Evolutionary conservation across 306 rosid genomes (phyloP).

Genomic region (Adenanthera pavonina): DNA sequence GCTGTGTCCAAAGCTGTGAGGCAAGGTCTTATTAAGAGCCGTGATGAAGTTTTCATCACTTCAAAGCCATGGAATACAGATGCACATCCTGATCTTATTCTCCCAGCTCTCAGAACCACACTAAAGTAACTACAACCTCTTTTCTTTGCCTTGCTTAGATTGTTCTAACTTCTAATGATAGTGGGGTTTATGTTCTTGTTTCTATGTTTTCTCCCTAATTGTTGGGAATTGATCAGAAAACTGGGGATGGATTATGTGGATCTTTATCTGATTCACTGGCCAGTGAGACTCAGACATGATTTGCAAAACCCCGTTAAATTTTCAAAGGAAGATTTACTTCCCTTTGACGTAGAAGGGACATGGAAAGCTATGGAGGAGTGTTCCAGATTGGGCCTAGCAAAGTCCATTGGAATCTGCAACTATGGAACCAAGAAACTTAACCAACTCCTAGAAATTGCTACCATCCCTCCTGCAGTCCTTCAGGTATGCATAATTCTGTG

Average conservation of each 20-base stretch:
- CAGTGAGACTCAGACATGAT: constrained; percentile 55
- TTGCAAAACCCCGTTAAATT: constrained; percentile 37
- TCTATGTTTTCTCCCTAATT: neutral
- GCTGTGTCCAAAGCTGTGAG: constrained; percentile 45
- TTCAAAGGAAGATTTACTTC: constrained; percentile 49
- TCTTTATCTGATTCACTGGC: constrained; percentile 59
- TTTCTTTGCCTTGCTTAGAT: neutral
- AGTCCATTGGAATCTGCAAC: constrained; percentile 56
- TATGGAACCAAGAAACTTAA: constrained; percentile 48
- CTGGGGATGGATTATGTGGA: constrained; percentile 55
- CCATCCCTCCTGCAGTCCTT: constrained; percentile 51
- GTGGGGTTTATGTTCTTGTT: neutral
- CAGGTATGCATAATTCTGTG: constrained; percentile 41
- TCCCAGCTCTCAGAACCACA: constrained; percentile 54
- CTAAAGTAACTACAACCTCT: constrained; percentile 40
- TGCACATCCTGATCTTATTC: constrained; percentile 55
- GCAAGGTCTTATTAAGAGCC: constrained; percentile 48
- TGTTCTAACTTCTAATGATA: too few species aligned
- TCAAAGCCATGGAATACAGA: constrained; percentile 59
- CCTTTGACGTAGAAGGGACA: constrained; percentile 59
- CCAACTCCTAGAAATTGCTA: constrained; percentile 46
- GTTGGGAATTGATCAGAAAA: constrained; percentile 39
- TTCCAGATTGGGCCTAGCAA: constrained; percentile 49
- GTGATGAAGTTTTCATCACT: constrained; percentile 63
- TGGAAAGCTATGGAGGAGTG: constrained; percentile 63